Percentiles rank a stretch among this genome's conserved stretches.
Conservation (phyloP, 2,329 filamentous ascomycete genomes). For the Fusarium oligoseptatum region DNA sequence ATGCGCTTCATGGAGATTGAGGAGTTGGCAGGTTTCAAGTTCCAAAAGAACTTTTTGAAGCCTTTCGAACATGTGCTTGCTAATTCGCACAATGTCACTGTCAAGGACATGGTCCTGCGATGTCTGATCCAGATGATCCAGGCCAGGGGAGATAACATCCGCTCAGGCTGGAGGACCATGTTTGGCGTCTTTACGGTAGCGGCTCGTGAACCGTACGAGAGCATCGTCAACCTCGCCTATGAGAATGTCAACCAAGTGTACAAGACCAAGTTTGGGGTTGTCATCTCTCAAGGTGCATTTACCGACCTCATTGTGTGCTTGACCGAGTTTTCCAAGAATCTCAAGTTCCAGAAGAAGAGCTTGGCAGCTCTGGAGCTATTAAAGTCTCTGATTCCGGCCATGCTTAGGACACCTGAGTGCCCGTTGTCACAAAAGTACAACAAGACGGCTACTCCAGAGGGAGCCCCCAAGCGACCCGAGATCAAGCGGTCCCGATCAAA, state of each 20-base stretch:
- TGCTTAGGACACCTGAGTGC: slow-evolving; percentile 96
- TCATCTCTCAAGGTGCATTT: slow-evolving; percentile 96
- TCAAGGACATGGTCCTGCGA: slow-evolving; percentile 97
- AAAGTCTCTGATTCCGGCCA: slow-evolving; percentile 92
- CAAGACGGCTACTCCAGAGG: slow-evolving; percentile 56
- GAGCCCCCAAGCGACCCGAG: slow-evolving; percentile 59
- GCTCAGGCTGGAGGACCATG: slow-evolving; percentile 99
- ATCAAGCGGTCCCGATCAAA: slow-evolving; percentile 72
- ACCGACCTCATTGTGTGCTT: slow-evolving; percentile 96
- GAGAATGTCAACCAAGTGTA: slow-evolving; percentile 98
- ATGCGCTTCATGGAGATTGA: slow-evolving; percentile 99
- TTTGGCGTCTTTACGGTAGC: slow-evolving; percentile 98
- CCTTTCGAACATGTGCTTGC: slow-evolving; percentile 98
- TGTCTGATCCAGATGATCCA: slow-evolving; percentile 99
- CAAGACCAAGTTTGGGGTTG: slow-evolving; percentile 93
- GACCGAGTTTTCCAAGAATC: slow-evolving; percentile 99
- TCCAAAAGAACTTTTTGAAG: slow-evolving; percentile 99
- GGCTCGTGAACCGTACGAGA: slow-evolving; percentile 91
- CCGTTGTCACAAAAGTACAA: slow-evolving; percentile 79
- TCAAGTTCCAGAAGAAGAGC: slow-evolving; percentile 98
- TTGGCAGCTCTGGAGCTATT: slow-evolving; percentile 94
- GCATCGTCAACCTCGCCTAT: slow-evolving; percentile 95
- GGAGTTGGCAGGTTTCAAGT: slow-evolving; percentile 98
- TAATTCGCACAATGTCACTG: slow-evolving; percentile 89
- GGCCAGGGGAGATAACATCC: slow-evolving; percentile 94